These are phyloP conservation scores for Ramichloridium luteum DNA, from an alignment of 2,329 filamentous ascomycete genomes.

Conservation along the genomic window DNA sequence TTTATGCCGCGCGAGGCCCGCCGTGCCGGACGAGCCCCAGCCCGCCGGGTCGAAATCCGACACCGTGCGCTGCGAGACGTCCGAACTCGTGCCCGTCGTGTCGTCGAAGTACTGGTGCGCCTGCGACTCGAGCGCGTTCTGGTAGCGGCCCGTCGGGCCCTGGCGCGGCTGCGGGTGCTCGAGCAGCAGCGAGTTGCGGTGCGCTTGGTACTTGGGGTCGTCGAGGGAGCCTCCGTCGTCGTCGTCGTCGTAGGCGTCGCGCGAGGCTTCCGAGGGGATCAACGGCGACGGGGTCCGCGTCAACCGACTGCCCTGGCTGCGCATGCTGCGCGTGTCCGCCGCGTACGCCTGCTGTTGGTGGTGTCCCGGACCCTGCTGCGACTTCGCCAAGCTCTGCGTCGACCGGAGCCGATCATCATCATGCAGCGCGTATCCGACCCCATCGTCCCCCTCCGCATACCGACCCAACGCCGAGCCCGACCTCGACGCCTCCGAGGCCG, in stretches of 20 bases:
- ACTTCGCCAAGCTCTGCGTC: conserved; percentile 16
- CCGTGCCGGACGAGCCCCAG: conserved; percentile 33
- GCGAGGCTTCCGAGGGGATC: conserved; percentile 40
- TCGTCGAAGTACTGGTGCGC: conserved; percentile 48
- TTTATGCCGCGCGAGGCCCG: conserved; percentile 22
- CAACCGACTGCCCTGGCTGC: conserved; percentile 24
- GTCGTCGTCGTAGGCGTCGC: conserved; percentile 16
- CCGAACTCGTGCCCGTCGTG: conserved; percentile 21
- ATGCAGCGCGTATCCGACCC: conserved; percentile 48
- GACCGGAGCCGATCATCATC: conserved; percentile 43
- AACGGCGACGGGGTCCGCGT: conserved; percentile 39
- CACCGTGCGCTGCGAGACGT: conserved; percentile 24
- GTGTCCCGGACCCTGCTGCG: too few species aligned
- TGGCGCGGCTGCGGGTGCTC: conserved; percentile 68
- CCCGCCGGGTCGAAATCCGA: conserved; percentile 33
- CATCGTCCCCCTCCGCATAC: conserved; percentile 33
- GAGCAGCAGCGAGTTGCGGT: conserved; percentile 67
- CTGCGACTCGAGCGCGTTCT: conserved; percentile 59
- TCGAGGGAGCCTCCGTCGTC: conserved; percentile 25
- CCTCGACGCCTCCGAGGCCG: conserved; percentile 55
- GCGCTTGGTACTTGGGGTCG: conserved; percentile 70
- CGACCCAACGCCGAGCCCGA: conserved; percentile 64
- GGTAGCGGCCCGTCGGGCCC: conserved; percentile 62
- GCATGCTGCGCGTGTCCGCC: conserved; percentile 21
- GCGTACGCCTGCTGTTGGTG: conserved; percentile 11